A percentile compares a stretch with the other conserved stretches of the same genome.
These are phyloP conservation scores for Sherardia arvensis DNA, from an alignment of 257 asterid species.

Conservation along the genomic window DNA sequence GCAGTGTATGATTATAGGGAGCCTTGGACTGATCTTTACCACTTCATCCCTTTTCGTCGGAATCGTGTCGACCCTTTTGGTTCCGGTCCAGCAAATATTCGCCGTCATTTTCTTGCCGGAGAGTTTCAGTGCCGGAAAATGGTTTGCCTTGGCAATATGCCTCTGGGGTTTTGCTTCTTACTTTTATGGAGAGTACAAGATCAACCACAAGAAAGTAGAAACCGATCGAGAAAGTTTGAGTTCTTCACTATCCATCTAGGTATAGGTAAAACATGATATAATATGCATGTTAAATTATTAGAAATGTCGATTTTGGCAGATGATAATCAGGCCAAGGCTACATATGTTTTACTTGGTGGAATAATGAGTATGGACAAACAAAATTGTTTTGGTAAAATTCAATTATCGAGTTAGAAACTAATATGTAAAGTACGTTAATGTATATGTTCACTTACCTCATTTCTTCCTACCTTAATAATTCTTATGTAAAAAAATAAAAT, in stretches of 20 bases:
- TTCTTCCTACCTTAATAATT: too few species aligned
- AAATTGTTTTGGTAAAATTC: too few species aligned
- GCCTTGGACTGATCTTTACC: slow-evolving; percentile 21
- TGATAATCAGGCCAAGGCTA: too few species aligned
- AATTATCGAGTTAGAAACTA: too few species aligned
- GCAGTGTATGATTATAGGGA: slow-evolving; percentile 19
- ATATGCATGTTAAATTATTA: too few species aligned
- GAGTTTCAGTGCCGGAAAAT: slow-evolving; percentile 21
- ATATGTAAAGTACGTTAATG: too few species aligned
- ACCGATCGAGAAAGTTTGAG: not conserved
- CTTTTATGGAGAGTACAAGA: slow-evolving; percentile 26
- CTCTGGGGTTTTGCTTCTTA: slow-evolving; percentile 33
- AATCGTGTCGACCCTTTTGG: slow-evolving; percentile 22
- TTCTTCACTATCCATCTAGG: not conserved
- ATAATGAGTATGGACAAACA: too few species aligned
- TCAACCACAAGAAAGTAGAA: not conserved
- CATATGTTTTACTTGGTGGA: too few species aligned
- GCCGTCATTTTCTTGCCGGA: slow-evolving; percentile 26
- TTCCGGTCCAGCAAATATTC: slow-evolving; percentile 24
- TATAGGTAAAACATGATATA: too few species aligned
- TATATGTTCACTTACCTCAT: too few species aligned
- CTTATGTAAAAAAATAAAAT: too few species aligned
- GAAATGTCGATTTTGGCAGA: too few species aligned
- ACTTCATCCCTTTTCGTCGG: slow-evolving; percentile 25
- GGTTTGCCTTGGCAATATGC: slow-evolving; percentile 28